Conservation (phyloP, 169 alveolate genomes). For the Theileria orientalis region DNA sequence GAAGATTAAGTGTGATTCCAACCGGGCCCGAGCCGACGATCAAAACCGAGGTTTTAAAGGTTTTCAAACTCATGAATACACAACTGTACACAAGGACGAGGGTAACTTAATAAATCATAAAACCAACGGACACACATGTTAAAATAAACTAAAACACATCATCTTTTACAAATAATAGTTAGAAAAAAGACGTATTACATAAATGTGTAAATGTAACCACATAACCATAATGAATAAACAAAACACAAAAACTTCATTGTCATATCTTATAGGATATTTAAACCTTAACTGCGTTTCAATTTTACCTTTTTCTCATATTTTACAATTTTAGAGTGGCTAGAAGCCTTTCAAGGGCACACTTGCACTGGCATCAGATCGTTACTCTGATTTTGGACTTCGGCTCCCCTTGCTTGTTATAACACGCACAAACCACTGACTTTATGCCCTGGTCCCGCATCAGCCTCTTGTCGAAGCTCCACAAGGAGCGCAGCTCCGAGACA, state of each 20-base stretch:
- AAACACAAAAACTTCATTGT: no score
- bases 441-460: slow-evolving; percentile 12
- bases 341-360: no score
- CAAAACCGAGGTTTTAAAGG: slow-evolving; percentile 72
- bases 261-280: no score
- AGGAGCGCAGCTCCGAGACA: slow-evolving; percentile 45
- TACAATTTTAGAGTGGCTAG: no score
- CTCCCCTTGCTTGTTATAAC: slow-evolving; percentile 6
- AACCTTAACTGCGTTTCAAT: no score
- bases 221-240: no score
- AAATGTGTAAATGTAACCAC: not conserved
- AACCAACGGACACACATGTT: not conserved
- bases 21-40: slow-evolving; percentile 94
- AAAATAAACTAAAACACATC: not conserved
- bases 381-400: slow-evolving; percentile 7
- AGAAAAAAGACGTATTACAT: not conserved
- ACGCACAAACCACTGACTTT: not conserved
- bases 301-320: no score
- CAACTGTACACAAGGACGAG: not conserved
- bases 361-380: no score
- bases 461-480: slow-evolving; percentile 29
- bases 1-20: slow-evolving; percentile 86
- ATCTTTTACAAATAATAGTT: not conserved
- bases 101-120: not conserved
- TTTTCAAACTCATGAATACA: not conserved